Evolutionary conservation across 495 filamentous ascomycete genomes (phyloP).

Genomic region (Aspergillus haitiensis): DNA sequence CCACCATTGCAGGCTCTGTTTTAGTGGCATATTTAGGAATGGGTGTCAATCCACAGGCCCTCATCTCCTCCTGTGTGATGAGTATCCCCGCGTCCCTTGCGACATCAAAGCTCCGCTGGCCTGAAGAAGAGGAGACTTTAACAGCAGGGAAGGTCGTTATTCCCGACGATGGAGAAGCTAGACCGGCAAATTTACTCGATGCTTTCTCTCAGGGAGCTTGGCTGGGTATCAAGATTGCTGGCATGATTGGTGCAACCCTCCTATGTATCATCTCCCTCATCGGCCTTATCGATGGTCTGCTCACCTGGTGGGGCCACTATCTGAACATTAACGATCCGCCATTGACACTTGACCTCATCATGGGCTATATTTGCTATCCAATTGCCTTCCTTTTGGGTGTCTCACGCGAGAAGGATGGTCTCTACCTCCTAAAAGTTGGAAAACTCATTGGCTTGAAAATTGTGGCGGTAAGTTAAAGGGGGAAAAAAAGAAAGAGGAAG

Average conservation of each 20-base stretch:
- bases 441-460: conserved; percentile 82
- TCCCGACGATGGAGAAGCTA: conserved; percentile 68
- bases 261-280: conserved; percentile 86
- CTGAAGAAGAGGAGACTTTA: conserved; percentile 80
- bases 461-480: conserved; percentile 56
- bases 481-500: too few species aligned
- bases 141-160: conserved; percentile 77
- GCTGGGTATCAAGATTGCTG: conserved; percentile 85
- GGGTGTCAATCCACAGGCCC: conserved; percentile 76
- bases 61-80: conserved; percentile 91
- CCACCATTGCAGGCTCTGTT: conserved; percentile 69
- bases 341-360: conserved; percentile 72
- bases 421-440: conserved; percentile 62
- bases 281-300: conserved; percentile 70
- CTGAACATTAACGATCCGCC: conserved; percentile 67
- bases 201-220: conserved; percentile 86
- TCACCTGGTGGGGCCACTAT: conserved; percentile 89
- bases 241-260: conserved; percentile 76
- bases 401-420: conserved; percentile 59
- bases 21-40: conserved; percentile 78
- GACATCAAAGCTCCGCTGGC: conserved; percentile 82
- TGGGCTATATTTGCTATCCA: conserved; percentile 82
- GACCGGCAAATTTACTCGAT: conserved; percentile 74
- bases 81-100: conserved; percentile 86
- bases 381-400: conserved; percentile 86